A percentile compares a stretch with the other conserved stretches of the same genome.
These are phyloP conservation scores for Citrus sp. DNA, from an alignment of 345 rosid genomes.

Conservation along the genomic window DNA sequence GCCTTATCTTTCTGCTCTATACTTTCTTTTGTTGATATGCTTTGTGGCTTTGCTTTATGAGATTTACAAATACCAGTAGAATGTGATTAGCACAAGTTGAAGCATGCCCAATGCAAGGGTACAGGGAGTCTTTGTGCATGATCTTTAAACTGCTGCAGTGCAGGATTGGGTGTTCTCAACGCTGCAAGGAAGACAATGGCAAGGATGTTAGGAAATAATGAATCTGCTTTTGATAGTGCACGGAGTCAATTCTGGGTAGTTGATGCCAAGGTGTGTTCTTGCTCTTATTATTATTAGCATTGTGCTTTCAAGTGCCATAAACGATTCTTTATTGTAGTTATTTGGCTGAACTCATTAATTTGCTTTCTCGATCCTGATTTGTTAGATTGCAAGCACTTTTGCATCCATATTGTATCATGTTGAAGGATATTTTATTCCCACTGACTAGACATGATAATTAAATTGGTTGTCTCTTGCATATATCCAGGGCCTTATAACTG, in stretches of 20 bases:
- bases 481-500: conserved; percentile 83
- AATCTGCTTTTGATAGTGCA: conserved; percentile 84
- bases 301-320: not conserved
- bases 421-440: conserved; percentile 5
- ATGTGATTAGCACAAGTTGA: not conserved
- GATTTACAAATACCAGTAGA: not conserved
- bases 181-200: conserved; percentile 99
- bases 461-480: conserved; percentile 22
- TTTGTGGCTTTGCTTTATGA: not conserved
- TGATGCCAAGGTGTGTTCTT: conserved; percentile 73
- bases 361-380: not conserved
- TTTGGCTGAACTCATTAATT: not conserved
- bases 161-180: conserved; percentile 96
- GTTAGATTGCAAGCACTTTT: not conserved
- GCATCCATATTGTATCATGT: not conserved
- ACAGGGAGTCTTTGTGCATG: conserved; percentile 16
- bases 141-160: conserved; percentile 51
- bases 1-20: not conserved
- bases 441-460: conserved; percentile 9
- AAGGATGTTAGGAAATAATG: conserved; percentile 88
- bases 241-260: conserved; percentile 96
- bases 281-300: not conserved
- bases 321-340: not conserved
- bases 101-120: not conserved
- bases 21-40: not conserved